These are phyloP conservation scores for Schrenkiella parvula DNA, from an alignment of 345 rosid species.

Conservation along the genomic window DNA sequence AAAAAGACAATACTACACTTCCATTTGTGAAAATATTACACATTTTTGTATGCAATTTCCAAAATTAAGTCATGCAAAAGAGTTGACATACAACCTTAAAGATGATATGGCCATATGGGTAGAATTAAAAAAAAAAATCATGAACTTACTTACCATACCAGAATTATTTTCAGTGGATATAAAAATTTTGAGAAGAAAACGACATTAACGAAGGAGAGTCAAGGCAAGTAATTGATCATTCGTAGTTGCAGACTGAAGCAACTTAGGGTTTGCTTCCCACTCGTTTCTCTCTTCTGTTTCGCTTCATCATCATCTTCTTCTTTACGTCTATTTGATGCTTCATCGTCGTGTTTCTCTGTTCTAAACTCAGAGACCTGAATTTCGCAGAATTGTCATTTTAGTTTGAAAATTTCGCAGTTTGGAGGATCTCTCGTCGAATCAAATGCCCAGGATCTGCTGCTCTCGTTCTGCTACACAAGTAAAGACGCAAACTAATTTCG, in stretches of 20 bases:
- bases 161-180: neutral
- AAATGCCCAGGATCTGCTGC: slow-evolving; percentile 24
- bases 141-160: neutral
- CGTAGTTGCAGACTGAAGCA: neutral
- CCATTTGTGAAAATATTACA: neutral
- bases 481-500: neutral
- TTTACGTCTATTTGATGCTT: neutral
- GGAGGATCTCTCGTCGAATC: neutral
- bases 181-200: neutral
- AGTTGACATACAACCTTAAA: no score
- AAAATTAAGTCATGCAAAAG: neutral
- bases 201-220: slow-evolving; percentile 20
- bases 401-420: neutral
- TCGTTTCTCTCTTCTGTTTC: neutral
- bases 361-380: neutral
- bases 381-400: neutral
- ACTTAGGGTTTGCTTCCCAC: slow-evolving; percentile 3
- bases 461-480: slow-evolving; percentile 23
- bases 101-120: neutral
- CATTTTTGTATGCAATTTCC: neutral
- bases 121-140: neutral
- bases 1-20: neutral
- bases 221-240: neutral
- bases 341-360: neutral
- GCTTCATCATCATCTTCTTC: neutral